These are phyloP conservation scores for Crucihimalaya himalaica DNA, from an alignment of 345 rosid genomes.

Conservation along the genomic window DNA sequence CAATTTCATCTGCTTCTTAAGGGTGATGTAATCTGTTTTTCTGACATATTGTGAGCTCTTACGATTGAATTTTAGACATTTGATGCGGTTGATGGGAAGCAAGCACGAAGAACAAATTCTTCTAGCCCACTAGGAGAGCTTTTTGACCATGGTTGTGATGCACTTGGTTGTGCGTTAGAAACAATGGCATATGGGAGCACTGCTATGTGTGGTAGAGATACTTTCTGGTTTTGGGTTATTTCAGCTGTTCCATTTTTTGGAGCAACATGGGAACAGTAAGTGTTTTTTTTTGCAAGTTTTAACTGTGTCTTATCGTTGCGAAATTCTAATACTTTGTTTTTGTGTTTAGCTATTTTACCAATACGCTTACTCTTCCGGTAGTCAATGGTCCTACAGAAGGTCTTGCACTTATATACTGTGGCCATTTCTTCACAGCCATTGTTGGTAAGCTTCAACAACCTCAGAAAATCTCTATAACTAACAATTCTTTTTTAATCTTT, in stretches of 20 bases:
- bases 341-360: conserved; percentile 78
- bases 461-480: not conserved
- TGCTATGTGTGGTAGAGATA: conserved; percentile 87
- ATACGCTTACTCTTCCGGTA: conserved; percentile 88
- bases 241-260: conserved; percentile 91
- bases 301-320: not conserved
- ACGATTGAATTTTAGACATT: conserved; percentile 61
- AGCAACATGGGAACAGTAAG: conserved; percentile 99
- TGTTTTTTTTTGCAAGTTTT: conserved; percentile 11
- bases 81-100: conserved; percentile 99
- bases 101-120: conserved; percentile 91
- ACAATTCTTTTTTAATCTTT: not conserved
- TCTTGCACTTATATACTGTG: conserved; percentile 74
- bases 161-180: conserved; percentile 99
- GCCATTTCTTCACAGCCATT: conserved; percentile 76
- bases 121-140: conserved; percentile 95
- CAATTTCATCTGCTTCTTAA: not conserved
- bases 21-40: not conserved
- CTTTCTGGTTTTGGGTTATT: conserved; percentile 96
- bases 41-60: conserved; percentile 5
- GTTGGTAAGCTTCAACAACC: conserved; percentile 65
- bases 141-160: conserved; percentile 99
- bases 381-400: conserved; percentile 99
- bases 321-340: conserved; percentile 18
- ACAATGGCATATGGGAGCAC: conserved; percentile 89